These are phyloP conservation scores for Nepenthes gracilis DNA, from an alignment of 148 eudicot species.

Conservation along the genomic window DNA sequence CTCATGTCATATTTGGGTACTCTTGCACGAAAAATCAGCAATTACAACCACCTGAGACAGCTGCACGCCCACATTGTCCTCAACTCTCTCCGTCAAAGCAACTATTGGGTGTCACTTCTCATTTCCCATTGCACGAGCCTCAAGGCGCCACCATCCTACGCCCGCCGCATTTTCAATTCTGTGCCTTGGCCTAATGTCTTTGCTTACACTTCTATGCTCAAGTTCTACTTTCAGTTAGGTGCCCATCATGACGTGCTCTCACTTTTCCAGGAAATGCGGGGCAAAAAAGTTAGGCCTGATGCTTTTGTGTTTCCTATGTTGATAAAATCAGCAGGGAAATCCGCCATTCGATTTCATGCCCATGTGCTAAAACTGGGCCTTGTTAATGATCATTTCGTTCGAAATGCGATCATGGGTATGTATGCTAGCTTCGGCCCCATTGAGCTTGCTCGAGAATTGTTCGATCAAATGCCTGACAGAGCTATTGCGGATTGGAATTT, in stretches of 20 bases:
- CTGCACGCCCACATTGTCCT: slow-evolving; percentile 38
- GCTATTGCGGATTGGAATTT: slow-evolving; percentile 46
- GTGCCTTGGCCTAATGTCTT: slow-evolving; percentile 14
- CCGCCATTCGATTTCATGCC: slow-evolving; percentile 27
- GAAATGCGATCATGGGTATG: slow-evolving; percentile 32
- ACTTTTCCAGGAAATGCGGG: slow-evolving; percentile 25
- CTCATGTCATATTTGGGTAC: slow-evolving; percentile 13
- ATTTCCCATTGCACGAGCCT: slow-evolving; percentile 39
- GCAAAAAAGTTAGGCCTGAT: slow-evolving; percentile 19
- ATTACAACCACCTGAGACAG: slow-evolving; percentile 23
- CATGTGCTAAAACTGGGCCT: slow-evolving; percentile 36
- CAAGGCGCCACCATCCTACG: slow-evolving; percentile 29
- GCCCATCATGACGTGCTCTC: slow-evolving; percentile 19
- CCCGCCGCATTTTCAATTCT: slow-evolving; percentile 26
- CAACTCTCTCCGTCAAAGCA: slow-evolving; percentile 20
- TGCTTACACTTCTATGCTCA: slow-evolving; percentile 40
- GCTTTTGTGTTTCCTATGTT: slow-evolving; percentile 37
- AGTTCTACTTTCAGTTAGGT: slow-evolving; percentile 22
- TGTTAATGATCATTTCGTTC: slow-evolving; percentile 20
- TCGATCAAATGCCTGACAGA: slow-evolving; percentile 59
- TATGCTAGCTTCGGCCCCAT: slow-evolving; percentile 42
- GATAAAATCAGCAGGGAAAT: slow-evolving; percentile 44
- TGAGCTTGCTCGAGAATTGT: slow-evolving; percentile 40
- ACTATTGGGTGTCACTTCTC: slow-evolving; percentile 39
- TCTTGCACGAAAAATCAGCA: slow-evolving; percentile 13